phyloP scores from a whole-genome alignment of 306 rosid species.

The Styphnolobium japonicum region DNA sequence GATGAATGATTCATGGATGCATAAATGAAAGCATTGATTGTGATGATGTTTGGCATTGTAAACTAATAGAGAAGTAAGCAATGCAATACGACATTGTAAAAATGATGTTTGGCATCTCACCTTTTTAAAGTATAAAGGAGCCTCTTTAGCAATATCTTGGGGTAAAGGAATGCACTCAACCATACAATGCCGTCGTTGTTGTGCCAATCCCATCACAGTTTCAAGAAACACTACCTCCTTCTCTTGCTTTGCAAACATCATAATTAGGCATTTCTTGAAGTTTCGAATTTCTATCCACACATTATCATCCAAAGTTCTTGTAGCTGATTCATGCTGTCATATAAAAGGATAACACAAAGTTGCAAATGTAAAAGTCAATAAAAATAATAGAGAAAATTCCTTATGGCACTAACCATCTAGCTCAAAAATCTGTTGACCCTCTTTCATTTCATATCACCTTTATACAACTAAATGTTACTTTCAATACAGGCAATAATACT shows the following conservation, averaged over 20 bases:
- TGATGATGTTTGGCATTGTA: too few relatives aligned
- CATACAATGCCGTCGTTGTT: slow-evolving; percentile 77
- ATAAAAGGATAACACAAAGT: neutral
- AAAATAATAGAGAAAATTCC: neutral
- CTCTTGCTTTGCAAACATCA: slow-evolving; percentile 91
- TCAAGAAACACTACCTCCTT: slow-evolving; percentile 88
- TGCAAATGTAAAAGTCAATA: neutral
- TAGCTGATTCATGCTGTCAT: slow-evolving; percentile 81
- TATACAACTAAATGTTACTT: neutral
- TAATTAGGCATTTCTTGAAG: slow-evolving; percentile 91
- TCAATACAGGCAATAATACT: neutral
- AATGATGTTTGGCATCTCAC: slow-evolving; percentile 32
- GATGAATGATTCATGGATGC: neutral
- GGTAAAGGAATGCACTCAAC: slow-evolving; percentile 89
- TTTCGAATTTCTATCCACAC: slow-evolving; percentile 88
- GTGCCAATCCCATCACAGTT: slow-evolving; percentile 82
- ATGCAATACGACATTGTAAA: neutral
- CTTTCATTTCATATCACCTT: slow-evolving; percentile 6
- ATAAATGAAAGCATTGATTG: slow-evolving; percentile 4
- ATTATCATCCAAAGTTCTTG: slow-evolving; percentile 70
- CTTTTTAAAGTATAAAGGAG: slow-evolving; percentile 89
- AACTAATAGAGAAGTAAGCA: neutral
- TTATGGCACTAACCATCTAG: neutral
- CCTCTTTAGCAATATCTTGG: slow-evolving; percentile 68
- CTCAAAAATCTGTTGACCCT: slow-evolving; percentile 9